Base-by-base conservation (phyloP, 371 early-diverging fungal genomes). In the Cokeromyces recurvatus region DNA sequence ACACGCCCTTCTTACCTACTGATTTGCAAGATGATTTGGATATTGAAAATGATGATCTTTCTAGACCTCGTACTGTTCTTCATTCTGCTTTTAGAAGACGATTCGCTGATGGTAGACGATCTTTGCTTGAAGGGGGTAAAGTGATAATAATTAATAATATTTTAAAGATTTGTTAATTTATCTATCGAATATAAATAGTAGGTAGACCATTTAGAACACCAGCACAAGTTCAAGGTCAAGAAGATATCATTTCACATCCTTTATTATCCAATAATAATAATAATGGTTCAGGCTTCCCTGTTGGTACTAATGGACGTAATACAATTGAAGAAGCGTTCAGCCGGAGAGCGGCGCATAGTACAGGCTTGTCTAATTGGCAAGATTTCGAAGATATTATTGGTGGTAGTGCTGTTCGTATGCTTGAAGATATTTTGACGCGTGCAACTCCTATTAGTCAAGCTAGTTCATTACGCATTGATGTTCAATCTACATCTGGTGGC, bases 311-410 rank as follows among this genome's bases (percentile, higher is more conserved):
- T 14, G 22, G 51, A 24, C 42, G 60, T 27, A 49, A 46, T 37
- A 32, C 32, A 15, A 22, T 53, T 3, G 57, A 48, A 39, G 60
- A 39, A 2, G 21, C 49, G 2, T 38, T 55, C 14, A 34, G 44
- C 32, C 63, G 51, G 38, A 39, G 61, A 43, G 45, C 19, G n/a
- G 35, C 39, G 6, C 53, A 53, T 39, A 37, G 48, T 15, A 29
- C 56, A 10, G 64, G 64, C 1, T 52, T 68, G 17, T 54, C 62
- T 36, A 82, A 79, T 39, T 76, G 74, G 69, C 78, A 81, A 35
- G 76, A 83, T 4, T 79, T 87, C 51, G 87, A 87, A 46, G 84
- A 87, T 31, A 62, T 89, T 9, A 65, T 89, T 32, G 85, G 81
- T 15, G 84, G 82, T 4, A 80, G 75, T 49, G 79, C 89, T 1